phyloP scores from a whole-genome alignment of 176 grass and related monocot species.

The Eremochloa ophiuroides region DNA sequence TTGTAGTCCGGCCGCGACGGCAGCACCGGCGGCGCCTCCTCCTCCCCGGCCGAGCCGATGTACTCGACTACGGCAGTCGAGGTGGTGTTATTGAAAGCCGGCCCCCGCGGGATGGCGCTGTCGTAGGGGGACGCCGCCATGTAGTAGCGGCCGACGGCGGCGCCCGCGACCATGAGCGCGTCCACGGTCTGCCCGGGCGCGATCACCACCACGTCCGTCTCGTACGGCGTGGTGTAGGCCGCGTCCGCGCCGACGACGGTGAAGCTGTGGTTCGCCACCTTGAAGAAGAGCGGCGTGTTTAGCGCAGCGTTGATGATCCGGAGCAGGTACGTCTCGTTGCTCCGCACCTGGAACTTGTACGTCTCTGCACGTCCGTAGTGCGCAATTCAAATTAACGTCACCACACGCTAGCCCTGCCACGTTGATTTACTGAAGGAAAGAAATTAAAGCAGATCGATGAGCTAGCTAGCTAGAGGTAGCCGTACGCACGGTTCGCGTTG shows the following conservation, averaged over 20 bases:
- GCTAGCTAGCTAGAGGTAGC: not conserved
- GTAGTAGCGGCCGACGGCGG: not conserved
- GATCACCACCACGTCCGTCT: not conserved
- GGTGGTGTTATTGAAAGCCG: not conserved
- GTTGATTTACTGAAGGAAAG: too few species aligned
- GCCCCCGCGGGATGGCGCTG: not conserved
- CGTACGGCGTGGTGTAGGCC: not conserved
- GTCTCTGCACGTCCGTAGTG: too few species aligned
- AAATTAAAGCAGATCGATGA: not conserved
- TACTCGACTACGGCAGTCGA: not conserved
- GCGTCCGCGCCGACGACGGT: not conserved
- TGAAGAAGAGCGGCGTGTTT: not conserved
- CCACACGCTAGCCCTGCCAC: too few species aligned
- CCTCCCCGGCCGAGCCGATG: not conserved
- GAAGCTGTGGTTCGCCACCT: not conserved
- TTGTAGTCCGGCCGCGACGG: not conserved
- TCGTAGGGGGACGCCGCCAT: not conserved
- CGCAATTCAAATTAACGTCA: too few species aligned
- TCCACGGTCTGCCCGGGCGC: not conserved
- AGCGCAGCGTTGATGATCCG: not conserved
- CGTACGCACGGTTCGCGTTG: not conserved
- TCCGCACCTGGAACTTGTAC: not conserved
- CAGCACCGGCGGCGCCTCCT: not conserved
- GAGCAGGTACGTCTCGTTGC: not conserved
- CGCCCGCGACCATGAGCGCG: not conserved